These are phyloP conservation scores for Entomophthora muscae DNA, from an alignment of 371 early-diverging fungal genomes.

Conservation along the genomic window DNA sequence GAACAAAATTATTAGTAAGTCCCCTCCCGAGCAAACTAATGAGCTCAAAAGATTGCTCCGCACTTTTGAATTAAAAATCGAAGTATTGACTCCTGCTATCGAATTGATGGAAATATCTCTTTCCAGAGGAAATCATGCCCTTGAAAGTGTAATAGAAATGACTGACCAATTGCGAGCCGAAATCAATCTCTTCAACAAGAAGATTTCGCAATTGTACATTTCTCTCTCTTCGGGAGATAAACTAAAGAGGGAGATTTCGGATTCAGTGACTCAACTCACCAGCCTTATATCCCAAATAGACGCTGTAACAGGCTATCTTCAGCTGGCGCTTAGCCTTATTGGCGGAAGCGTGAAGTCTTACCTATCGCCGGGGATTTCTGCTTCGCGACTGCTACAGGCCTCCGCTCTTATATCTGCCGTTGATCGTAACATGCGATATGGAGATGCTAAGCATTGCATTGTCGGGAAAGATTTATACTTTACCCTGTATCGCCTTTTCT, in stretches of 20 bases:
- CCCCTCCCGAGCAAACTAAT: conserved; percentile 15
- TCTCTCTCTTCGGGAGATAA: conserved; percentile 8
- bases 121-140: conserved; percentile 39
- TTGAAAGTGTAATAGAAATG: conserved; percentile 40
- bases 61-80: conserved; percentile 19
- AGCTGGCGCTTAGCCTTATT: conserved; percentile 30
- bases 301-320: conserved; percentile 44
- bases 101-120: conserved; percentile 43
- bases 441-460: conserved; percentile 19
- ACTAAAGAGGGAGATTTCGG: not conserved
- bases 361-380: conserved; percentile 19
- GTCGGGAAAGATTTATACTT: conserved; percentile 17
- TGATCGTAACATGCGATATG: conserved; percentile 8
- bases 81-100: conserved; percentile 38
- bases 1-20: conserved; percentile 26
- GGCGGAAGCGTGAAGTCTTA: conserved; percentile 21
- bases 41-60: conserved; percentile 9
- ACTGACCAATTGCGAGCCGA: conserved; percentile 34
- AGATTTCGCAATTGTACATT: conserved; percentile 3
- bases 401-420: conserved; percentile 18
- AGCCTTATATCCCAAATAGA: conserved; percentile 31
- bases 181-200: conserved; percentile 26
- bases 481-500: conserved; percentile 44
- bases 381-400: conserved; percentile 29
- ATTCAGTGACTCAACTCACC: conserved; percentile 18